Evolutionary conservation across 352 stramenopile genomes (phyloP), one percentile per base, ranked within the genome.

Genomic region (Pythium phragmiticola): DNA sequence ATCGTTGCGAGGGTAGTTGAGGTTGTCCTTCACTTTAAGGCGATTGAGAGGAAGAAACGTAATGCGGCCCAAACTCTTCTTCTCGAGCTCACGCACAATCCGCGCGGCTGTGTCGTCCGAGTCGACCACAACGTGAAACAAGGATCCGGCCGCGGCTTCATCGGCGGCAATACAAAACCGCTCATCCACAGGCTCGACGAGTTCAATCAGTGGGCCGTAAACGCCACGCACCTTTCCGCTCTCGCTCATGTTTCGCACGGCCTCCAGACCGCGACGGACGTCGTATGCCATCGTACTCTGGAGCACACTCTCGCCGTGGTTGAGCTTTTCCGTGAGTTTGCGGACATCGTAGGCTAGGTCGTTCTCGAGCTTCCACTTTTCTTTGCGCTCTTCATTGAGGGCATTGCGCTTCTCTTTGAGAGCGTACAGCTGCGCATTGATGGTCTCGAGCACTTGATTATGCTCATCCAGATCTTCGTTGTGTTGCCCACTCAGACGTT

Each of bases 111-210:
- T 99, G 49, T 96, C 94, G 68, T 99, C 97, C 3, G 90, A 98
- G 74, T 99, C 96, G 21, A 99, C 98, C 52, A 99, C 96, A 16
- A 99, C 95, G 70, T 99, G 96, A 75, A 99, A 99, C 23, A 99
- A 86, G 45, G 88, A 84, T 36, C 95, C 97, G 9, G 97, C 94
- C 5, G 96, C 97, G 41, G 97, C 96, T 57, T 98, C 94, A 70
- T 99, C 97, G 1, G 98, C 81, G 30, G 95, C 96, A 14, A 90
- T 98, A 57, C 90, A 95, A 68, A 99, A 99, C 30, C 88, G 83
- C 33, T 96, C 82, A 33, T 93, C 87, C 0, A 86, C 73, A 30
- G 87, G 88, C 56, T 81, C 78, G 41, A 99, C 88, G 37, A 99
- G 94, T 33, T 99, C 96, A 60, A 99, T 96, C 21, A 99, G 65